phyloP scores from a whole-genome alignment of 108 stramenopile genomes.

The Conticribra weissflogii region DNA sequence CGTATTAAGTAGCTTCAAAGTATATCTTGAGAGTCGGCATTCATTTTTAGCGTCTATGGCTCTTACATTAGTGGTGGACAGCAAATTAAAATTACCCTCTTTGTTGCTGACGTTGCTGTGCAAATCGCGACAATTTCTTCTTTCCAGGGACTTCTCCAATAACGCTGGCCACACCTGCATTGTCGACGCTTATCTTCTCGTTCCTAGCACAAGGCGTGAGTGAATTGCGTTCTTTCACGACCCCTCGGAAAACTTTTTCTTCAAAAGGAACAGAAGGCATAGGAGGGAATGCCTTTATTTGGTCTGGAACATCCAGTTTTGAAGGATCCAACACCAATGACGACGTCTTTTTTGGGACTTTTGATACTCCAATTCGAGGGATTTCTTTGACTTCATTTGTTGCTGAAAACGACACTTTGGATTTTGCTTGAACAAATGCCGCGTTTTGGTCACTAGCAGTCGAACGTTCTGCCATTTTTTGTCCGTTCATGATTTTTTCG shows the following conservation, averaged over 20 bases:
- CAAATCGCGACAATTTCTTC: constrained; percentile 48
- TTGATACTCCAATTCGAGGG: constrained; percentile 30
- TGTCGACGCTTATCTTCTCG: background rate
- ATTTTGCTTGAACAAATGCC: background rate
- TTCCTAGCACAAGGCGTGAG: background rate
- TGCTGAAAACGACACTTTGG: constrained; percentile 34
- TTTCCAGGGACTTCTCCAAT: constrained; percentile 6
- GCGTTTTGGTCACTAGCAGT: background rate
- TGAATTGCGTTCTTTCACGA: constrained; percentile 42
- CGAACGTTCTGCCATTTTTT: background rate
- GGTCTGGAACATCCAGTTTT: background rate
- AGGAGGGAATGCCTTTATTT: constrained; percentile 21
- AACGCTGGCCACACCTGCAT: background rate
- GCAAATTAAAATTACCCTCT: background rate
- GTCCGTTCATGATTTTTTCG: background rate
- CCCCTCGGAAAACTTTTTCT: constrained; percentile 41
- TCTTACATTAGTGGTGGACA: no score
- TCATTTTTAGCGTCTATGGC: background rate
- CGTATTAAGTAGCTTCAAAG: background rate
- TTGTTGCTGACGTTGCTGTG: constrained; percentile 35
- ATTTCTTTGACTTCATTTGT: constrained; percentile 45
- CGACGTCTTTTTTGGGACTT: constrained; percentile 31
- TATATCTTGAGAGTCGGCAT: background rate
- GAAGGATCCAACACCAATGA: background rate
- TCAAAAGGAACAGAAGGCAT: constrained; percentile 29